Conservation (phyloP, 129 eudicot genomes). For the Sambucus nigra region DNA sequence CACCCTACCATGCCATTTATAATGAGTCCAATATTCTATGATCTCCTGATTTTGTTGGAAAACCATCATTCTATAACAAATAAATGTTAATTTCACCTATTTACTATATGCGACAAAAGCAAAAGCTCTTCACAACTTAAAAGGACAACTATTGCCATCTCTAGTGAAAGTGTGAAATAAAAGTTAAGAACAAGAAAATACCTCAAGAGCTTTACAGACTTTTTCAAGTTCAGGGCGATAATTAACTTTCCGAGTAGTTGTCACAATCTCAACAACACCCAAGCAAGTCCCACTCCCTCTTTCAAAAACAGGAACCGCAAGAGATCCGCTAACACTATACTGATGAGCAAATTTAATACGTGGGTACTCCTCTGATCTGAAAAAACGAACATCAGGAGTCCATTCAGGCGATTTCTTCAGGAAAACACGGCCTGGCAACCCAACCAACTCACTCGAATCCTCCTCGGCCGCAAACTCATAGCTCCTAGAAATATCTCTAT, state of each 20-base stretch:
- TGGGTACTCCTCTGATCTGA: constrained; percentile 42
- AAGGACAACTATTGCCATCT: too few species aligned
- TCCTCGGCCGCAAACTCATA: constrained; percentile 52
- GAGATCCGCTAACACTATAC: constrained; percentile 52
- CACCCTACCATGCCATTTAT: too few species aligned
- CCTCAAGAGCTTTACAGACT: constrained; percentile 85
- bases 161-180: too few species aligned
- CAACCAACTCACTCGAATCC: constrained; percentile 33
- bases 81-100: not conserved
- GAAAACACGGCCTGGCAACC: constrained; percentile 76
- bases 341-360: constrained; percentile 38
- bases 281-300: constrained; percentile 56
- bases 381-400: constrained; percentile 51
- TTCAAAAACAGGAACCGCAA: constrained; percentile 74
- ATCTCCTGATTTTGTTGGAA: too few species aligned
- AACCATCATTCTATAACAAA: not conserved
- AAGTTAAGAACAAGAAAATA: constrained; percentile 10
- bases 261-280: constrained; percentile 75
- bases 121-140: not conserved
- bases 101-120: too few species aligned
- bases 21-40: too few species aligned
- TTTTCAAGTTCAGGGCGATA: constrained; percentile 53
- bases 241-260: constrained; percentile 40
- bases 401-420: constrained; percentile 55
- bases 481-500: constrained; percentile 42